These are phyloP conservation scores for Phytophthora capsici DNA, from an alignment of 352 stramenopile species.

Conservation along the genomic window DNA sequence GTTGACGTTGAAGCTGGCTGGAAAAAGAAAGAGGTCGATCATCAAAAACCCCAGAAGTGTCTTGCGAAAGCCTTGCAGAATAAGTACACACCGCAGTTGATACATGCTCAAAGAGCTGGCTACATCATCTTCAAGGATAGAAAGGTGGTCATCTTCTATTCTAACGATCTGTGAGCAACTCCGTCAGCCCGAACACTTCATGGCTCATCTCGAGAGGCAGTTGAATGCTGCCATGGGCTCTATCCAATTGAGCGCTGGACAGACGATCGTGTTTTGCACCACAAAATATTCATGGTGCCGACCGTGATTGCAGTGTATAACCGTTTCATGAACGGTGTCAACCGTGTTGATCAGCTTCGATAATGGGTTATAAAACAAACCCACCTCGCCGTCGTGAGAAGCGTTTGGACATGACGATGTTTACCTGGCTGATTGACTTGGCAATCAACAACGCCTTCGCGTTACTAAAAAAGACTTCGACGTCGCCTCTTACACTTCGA, in stretches of 20 bases:
- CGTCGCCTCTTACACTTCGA: neutral
- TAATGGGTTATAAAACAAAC: no score
- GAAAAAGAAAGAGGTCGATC: neutral
- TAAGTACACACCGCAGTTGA: neutral
- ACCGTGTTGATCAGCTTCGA: constrained; percentile 9
- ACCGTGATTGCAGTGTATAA: constrained; percentile 10
- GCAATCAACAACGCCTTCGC: constrained; percentile 4
- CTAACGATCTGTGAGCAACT: constrained; percentile 3
- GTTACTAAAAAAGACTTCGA: neutral
- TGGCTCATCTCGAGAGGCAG: neutral
- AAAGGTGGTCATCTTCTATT: constrained; percentile 11
- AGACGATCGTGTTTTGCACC: neutral
- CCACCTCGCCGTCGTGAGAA: neutral
- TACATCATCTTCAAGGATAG: constrained; percentile 7
- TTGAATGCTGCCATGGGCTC: neutral
- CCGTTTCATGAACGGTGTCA: constrained; percentile 6
- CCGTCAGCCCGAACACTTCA: neutral
- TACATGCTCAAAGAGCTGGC: neutral
- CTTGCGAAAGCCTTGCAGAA: neutral
- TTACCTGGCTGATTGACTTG: constrained; percentile 6
- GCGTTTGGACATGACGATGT: neutral
- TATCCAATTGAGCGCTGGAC: constrained; percentile 13
- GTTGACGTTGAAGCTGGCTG: neutral
- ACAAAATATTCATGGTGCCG: constrained; percentile 1
- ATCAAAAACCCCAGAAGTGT: neutral